These are phyloP conservation scores for Pleomassaria siparia DNA, from an alignment of 2,329 filamentous ascomycete genomes.

Conservation along the genomic window DNA sequence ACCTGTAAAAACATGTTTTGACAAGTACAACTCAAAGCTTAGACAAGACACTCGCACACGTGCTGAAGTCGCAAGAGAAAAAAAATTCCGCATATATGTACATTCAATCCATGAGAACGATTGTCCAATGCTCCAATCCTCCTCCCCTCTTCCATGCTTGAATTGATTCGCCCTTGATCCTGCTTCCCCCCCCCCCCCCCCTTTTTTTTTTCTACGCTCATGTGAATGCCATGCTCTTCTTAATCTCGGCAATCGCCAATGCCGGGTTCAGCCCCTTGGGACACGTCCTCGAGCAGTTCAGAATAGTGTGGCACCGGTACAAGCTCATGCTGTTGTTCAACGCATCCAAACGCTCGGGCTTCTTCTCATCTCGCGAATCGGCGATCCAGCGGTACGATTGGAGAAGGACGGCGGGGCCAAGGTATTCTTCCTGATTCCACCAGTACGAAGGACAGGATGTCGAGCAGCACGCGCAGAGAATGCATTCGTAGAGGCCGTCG, in stretches of 20 bases:
- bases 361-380: conserved; percentile 92
- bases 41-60: neutral
- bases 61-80: neutral
- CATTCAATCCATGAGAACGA: neutral
- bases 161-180: neutral
- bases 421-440: conserved; percentile 99
- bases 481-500: conserved; percentile 98
- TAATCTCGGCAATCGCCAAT: conserved; percentile 93
- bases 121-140: neutral
- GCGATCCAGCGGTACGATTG: conserved; percentile 98
- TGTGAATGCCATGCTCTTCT: conserved; percentile 83
- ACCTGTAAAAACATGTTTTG: neutral
- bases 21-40: neutral
- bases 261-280: conserved; percentile 98
- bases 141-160: neutral
- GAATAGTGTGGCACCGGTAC: conserved; percentile 98
- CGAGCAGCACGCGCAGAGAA: conserved; percentile 98
- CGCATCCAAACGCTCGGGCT: conserved; percentile 80
- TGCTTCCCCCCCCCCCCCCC: no score
- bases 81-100: neutral
- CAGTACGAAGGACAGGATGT: conserved; percentile 99
- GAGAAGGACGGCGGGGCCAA: conserved; percentile 92
- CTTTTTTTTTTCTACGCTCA: conserved; percentile 10
- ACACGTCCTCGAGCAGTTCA: conserved; percentile 97
- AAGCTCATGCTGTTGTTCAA: conserved; percentile 99